A percentile compares a stretch with the other conserved stretches of the same genome.
Evolutionary conservation across 805 yeast species (phyloP).

Genomic region (Peterozyma xylosa): DNA sequence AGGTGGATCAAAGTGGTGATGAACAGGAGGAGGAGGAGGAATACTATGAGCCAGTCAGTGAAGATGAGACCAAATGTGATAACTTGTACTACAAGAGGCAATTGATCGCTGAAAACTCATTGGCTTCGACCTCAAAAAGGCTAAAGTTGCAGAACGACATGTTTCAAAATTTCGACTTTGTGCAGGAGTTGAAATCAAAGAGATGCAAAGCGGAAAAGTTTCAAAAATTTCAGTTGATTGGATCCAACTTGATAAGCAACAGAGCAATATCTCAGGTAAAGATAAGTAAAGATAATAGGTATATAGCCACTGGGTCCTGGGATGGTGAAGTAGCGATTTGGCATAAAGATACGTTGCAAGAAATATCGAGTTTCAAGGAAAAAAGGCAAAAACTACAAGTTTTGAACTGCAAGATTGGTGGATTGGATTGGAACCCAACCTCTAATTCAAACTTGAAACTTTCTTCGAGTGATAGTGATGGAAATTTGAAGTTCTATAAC

Average conservation of each 20-base stretch:
- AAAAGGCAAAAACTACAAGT: constrained; percentile 34
- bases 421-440: constrained; percentile 54
- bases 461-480: constrained; percentile 42
- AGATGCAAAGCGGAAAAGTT: constrained; percentile 30
- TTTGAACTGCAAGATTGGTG: constrained; percentile 42
- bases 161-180: constrained; percentile 25
- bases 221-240: constrained; percentile 35
- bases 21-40: constrained; percentile 25
- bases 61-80: constrained; percentile 63
- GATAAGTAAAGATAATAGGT: constrained; percentile 28
- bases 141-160: constrained; percentile 23
- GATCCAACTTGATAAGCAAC: constrained; percentile 63
- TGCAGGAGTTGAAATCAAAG: constrained; percentile 37
- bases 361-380: constrained; percentile 23
- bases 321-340: constrained; percentile 58
- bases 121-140: constrained; percentile 36
- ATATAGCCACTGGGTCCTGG: constrained; percentile 75
- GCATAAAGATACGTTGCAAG: constrained; percentile 28
- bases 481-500: constrained; percentile 26
- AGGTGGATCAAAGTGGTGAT: constrained; percentile 9
- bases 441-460: constrained; percentile 10
- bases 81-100: constrained; percentile 46
- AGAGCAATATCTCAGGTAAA: constrained; percentile 62
- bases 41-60: constrained; percentile 21
- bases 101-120: constrained; percentile 43